Evolutionary conservation across 1,284 basidiomycete genomes (phyloP).

Genomic region (Microbotryomycetes sp.): DNA sequence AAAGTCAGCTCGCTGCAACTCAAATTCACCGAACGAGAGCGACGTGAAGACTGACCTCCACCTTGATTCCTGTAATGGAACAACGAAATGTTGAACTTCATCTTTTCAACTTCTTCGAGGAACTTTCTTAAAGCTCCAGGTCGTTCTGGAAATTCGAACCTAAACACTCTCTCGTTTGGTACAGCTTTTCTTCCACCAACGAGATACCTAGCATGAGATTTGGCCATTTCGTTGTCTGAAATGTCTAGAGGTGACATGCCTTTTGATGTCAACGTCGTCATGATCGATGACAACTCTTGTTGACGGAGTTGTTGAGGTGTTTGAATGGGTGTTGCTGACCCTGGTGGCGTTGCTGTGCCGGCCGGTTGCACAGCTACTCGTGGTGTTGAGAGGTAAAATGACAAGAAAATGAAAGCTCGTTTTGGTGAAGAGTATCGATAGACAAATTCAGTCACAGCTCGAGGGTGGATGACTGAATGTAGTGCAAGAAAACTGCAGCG

Average conservation of each 20-base stretch:
- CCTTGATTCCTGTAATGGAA: conserved; percentile 99
- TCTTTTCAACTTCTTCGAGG: conserved; percentile 62
- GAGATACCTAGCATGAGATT: conserved; percentile 89
- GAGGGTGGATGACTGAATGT: conserved; percentile 79
- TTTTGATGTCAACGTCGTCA: conserved; percentile 55
- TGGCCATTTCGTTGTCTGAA: conserved; percentile 91
- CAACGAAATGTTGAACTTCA: conserved; percentile 88
- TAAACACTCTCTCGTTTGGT: conserved; percentile 78
- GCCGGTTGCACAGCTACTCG: neutral
- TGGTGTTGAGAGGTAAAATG: conserved; percentile 71
- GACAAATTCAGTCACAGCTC: conserved; percentile 92
- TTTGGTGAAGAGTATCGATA: conserved; percentile 67
- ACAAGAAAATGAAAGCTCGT: conserved; percentile 78
- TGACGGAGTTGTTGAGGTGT: conserved; percentile 47
- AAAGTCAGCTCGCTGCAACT: no score
- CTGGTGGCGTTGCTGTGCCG: conserved; percentile 1
- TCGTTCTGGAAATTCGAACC: conserved; percentile 96
- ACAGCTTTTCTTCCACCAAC: conserved; percentile 77
- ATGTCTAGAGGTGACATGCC: conserved; percentile 82
- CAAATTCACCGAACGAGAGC: no score
- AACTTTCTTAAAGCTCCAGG: conserved; percentile 88
- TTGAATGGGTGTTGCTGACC: conserved; percentile 8
- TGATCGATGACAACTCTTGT: conserved; percentile 62
- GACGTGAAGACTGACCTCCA: conserved; percentile 57
- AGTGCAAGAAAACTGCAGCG: conserved; percentile 84